Evolutionary conservation across 345 rosid genomes (phyloP).

Genomic region (Populus deltoides): DNA sequence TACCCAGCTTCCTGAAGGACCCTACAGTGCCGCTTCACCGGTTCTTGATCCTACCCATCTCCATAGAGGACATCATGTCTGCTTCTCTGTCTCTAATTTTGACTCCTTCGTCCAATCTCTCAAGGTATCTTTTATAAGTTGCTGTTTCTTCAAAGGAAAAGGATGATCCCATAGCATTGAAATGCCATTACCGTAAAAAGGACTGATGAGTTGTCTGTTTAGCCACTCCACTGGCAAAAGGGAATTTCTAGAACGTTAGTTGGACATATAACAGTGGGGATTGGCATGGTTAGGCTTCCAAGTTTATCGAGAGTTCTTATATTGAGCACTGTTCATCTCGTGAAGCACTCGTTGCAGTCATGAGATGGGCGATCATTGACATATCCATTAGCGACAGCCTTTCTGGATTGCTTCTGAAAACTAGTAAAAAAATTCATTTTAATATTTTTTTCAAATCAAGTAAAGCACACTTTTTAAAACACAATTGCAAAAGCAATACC

Average conservation of each 20-base stretch:
- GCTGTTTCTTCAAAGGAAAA: neutral
- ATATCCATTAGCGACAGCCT: neutral
- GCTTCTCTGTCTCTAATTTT: constrained; percentile 74
- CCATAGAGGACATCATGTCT: constrained; percentile 75
- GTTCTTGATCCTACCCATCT: constrained; percentile 68
- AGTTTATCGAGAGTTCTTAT: neutral
- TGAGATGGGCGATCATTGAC: neutral
- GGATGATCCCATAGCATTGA: neutral
- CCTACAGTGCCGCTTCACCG: constrained; percentile 60
- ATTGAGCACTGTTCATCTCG: neutral
- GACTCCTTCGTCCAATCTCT: constrained; percentile 60
- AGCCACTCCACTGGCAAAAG: neutral
- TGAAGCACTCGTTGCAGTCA: neutral
- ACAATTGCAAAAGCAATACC: no score
- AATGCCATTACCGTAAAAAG: neutral
- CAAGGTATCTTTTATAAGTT: constrained; percentile 41
- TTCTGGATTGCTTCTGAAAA: neutral
- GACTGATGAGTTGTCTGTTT: neutral
- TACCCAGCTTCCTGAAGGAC: constrained; percentile 83
- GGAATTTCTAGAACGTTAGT: neutral
- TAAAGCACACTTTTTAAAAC: no score
- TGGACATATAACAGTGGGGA: neutral
- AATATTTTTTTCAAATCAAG: no score
- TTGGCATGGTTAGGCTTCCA: neutral
- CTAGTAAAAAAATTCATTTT: neutral